Conservation (phyloP, 2,329 filamentous ascomycete species). For the Ophiosphaerella narmari region DNA sequence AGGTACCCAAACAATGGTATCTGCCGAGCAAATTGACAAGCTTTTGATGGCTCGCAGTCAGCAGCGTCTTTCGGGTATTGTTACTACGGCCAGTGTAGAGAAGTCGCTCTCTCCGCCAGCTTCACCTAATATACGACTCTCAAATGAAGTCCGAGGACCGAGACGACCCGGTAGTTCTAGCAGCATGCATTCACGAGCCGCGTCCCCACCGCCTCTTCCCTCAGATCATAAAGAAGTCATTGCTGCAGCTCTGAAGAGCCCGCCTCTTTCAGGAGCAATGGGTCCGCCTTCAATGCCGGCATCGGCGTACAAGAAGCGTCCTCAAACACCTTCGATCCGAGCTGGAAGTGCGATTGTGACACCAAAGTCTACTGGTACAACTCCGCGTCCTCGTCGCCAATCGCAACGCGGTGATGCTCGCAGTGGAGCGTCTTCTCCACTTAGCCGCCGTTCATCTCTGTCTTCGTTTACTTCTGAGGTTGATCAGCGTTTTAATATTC, state of each 20-base stretch:
- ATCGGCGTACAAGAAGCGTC: conserved; percentile 65
- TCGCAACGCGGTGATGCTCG: conserved; percentile 50
- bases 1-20: conserved; percentile 80
- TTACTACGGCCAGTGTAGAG: conserved; percentile 36
- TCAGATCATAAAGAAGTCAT: conserved; percentile 83
- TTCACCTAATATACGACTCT: conserved; percentile 40
- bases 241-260: conserved; percentile 69
- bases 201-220: conserved; percentile 73
- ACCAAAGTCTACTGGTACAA: conserved; percentile 57
- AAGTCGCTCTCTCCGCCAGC: conserved; percentile 38
- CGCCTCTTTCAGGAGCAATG: conserved; percentile 62
- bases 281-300: conserved; percentile 83
- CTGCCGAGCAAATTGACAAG: conserved; percentile 79
- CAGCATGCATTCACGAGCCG: conserved; percentile 63
- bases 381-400: conserved; percentile 55
- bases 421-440: conserved; percentile 54
- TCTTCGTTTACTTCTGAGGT: conserved; percentile 96
- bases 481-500: conserved; percentile 83
- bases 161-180: conserved; percentile 73
- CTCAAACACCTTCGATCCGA: conserved; percentile 49
- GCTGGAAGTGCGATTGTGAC: conserved; percentile 50
- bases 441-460: conserved; percentile 78
- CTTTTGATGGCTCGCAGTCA: conserved; percentile 64
- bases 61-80: conserved; percentile 30
- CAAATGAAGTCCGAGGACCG: conserved; percentile 38